phyloP scores from a whole-genome alignment of 2,329 filamentous ascomycete species.

The Xylaria sp. region DNA sequence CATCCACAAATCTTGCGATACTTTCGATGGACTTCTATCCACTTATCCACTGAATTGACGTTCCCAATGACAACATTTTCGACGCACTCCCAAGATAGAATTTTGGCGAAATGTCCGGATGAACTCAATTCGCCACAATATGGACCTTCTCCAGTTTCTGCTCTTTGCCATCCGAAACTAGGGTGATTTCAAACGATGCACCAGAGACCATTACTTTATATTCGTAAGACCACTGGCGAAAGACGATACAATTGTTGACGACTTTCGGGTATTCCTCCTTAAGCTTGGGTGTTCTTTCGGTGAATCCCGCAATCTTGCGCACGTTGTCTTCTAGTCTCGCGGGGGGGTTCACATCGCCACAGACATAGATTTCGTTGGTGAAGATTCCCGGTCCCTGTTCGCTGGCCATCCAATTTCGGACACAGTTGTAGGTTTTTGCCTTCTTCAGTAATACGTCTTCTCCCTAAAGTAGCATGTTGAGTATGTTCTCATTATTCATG shows the following conservation, averaged over 20 bases:
- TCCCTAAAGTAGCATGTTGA: conserved; percentile 10
- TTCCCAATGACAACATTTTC: no score
- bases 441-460: conserved; percentile 15
- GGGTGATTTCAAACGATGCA: conserved; percentile 17
- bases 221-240: not conserved
- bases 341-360: conserved; percentile 8
- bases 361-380: not conserved
- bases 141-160: not conserved
- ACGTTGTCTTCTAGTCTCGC: conserved; percentile 8
- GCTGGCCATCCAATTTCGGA: not conserved
- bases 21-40: not conserved
- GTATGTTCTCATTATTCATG: no score
- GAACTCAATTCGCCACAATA: not conserved
- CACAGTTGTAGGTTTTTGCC: not conserved
- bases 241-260: not conserved
- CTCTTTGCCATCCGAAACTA: conserved; percentile 12
- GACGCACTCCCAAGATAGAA: no score
- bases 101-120: no score
- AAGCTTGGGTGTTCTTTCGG: not conserved
- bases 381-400: not conserved
- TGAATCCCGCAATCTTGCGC: not conserved
- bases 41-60: not conserved
- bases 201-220: conserved; percentile 18
- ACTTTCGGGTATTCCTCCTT: not conserved
- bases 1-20: not conserved